Percentiles rank a stretch among this genome's conserved stretches.
These are phyloP conservation scores for Trametes sanguinea DNA, from an alignment of 768 basidiomycete genomes.

Conservation along the genomic window DNA sequence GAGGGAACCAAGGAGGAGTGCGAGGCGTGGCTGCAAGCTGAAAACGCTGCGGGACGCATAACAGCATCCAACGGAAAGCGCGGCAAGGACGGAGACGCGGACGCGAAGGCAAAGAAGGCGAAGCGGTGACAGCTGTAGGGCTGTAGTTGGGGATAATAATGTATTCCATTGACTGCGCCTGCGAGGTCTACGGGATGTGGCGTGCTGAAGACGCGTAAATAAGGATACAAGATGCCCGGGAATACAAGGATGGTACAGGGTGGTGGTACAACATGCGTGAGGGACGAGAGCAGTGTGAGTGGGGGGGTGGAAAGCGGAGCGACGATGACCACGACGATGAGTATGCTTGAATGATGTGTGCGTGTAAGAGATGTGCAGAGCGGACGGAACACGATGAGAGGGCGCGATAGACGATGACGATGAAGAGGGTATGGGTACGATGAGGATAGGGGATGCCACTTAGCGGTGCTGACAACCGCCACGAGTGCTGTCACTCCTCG, in stretches of 20 bases:
- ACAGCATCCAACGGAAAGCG: conserved; percentile 31
- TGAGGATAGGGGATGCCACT: background rate
- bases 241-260: background rate
- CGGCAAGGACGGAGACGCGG: conserved; percentile 22
- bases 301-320: background rate
- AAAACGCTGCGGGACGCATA: conserved; percentile 51
- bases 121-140: conserved; percentile 21
- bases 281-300: background rate
- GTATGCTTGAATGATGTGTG: background rate
- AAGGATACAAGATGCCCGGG: conserved; percentile 3
- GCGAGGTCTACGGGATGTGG: background rate
- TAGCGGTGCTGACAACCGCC: background rate
- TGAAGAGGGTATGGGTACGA: background rate
- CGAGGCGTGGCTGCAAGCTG: conserved; percentile 63
- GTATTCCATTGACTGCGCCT: conserved; percentile 18
- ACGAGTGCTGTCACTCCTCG: background rate
- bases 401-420: background rate
- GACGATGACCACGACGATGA: background rate
- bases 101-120: conserved; percentile 32
- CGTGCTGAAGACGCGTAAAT: background rate
- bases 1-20: conserved; percentile 66
- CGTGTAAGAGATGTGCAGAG: background rate
- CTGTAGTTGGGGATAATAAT: background rate
- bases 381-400: background rate
- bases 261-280: background rate